These are phyloP conservation scores for Astrothelium subdiscretum DNA, from an alignment of 495 filamentous ascomycete genomes.

Conservation along the genomic window DNA sequence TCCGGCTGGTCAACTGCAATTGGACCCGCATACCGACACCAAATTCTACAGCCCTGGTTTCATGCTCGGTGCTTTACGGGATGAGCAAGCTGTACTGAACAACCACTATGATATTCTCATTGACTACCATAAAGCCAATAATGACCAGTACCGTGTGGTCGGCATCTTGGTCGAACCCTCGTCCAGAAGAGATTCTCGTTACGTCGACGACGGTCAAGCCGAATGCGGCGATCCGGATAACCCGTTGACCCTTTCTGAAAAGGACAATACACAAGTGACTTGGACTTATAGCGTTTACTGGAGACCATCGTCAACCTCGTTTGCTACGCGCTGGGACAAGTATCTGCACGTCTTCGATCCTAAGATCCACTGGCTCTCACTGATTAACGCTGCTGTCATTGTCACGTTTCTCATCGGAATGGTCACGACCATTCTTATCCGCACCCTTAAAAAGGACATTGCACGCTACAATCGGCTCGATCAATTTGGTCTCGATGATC, in stretches of 20 bases:
- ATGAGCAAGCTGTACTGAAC: conserved; percentile 51
- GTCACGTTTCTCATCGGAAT: conserved; percentile 84
- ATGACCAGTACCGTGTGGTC: conserved; percentile 70
- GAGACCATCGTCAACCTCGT: conserved; percentile 64
- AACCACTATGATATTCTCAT: conserved; percentile 94
- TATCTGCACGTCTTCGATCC: conserved; percentile 93
- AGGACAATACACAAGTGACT: conserved; percentile 55
- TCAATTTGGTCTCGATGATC: conserved; percentile 70
- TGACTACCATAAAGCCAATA: conserved; percentile 71
- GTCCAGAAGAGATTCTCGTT: conserved; percentile 51
- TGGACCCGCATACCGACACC: conserved; percentile 58
- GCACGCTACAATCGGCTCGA: conserved; percentile 91
- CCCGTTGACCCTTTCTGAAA: conserved; percentile 51
- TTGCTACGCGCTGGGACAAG: conserved; percentile 97
- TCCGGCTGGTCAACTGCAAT: conserved; percentile 69
- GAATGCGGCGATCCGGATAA: conserved; percentile 45
- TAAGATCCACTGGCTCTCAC: conserved; percentile 95
- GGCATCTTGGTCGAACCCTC: conserved; percentile 77
- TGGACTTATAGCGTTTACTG: conserved; percentile 92
- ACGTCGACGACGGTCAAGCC: conserved; percentile 42
- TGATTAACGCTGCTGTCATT: conserved; percentile 88
- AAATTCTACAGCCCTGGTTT: conserved; percentile 85
- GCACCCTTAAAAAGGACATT: conserved; percentile 86
- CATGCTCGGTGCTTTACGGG: conserved; percentile 51
- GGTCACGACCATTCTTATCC: conserved; percentile 75